Conservation (phyloP, 306 rosid species). For the Psophocarpus tetragonolobus region DNA sequence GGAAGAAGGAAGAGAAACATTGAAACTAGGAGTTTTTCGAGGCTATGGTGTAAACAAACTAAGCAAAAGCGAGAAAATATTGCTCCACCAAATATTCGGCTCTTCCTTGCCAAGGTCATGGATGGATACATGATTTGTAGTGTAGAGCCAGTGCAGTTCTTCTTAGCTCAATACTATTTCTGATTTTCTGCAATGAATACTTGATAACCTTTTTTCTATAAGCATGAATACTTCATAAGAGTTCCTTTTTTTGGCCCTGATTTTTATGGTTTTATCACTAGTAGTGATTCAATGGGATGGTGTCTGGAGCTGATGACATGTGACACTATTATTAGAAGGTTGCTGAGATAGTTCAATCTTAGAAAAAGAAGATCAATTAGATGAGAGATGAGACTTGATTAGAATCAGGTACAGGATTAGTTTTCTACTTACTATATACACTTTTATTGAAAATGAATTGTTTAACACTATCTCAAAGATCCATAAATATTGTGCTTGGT, state of each 20-base stretch:
- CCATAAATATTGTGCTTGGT: neutral
- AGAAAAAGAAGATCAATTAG: slow-evolving; percentile 1
- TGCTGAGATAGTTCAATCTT: neutral
- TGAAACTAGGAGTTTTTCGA: slow-evolving; percentile 53
- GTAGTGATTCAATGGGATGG: neutral
- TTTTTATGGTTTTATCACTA: neutral
- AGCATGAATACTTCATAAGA: neutral
- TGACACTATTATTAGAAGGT: neutral
- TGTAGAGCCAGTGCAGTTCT: neutral
- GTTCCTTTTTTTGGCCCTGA: neutral
- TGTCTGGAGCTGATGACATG: slow-evolving; percentile 4
- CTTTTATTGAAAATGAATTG: neutral
- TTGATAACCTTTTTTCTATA: too few species aligned
- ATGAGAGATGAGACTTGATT: neutral
- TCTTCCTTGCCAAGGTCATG: slow-evolving; percentile 65
- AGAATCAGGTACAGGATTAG: neutral
- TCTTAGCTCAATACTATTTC: neutral
- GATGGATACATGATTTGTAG: slow-evolving; percentile 53
- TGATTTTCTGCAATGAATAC: slow-evolving; percentile 4
- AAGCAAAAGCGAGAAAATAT: slow-evolving; percentile 54
- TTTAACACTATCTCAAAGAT: neutral
- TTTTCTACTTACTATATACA: neutral
- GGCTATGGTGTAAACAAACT: slow-evolving; percentile 54
- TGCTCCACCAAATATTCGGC: slow-evolving; percentile 69
- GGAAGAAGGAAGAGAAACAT: slow-evolving; percentile 69